Evolutionary conservation across 139 green algal genomes (phyloP).

Genomic region (Picochlorum sp.): DNA sequence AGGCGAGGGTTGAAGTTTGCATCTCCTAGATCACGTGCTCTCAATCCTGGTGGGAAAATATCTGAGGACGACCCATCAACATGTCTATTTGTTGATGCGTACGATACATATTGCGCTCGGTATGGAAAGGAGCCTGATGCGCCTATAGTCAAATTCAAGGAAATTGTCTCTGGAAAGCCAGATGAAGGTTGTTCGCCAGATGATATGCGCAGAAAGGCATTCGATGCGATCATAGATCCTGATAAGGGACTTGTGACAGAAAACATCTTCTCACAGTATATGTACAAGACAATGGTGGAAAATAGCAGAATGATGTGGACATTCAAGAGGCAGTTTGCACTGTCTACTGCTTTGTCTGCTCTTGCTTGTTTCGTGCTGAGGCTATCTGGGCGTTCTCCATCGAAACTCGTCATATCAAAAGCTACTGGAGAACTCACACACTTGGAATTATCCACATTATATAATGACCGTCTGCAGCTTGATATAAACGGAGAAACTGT

Average conservation of each 20-base stretch:
- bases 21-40: conserved; percentile 41
- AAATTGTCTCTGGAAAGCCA: conserved; percentile 31
- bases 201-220: conserved; percentile 41
- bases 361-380: conserved; percentile 77
- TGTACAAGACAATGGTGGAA: conserved; percentile 93
- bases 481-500: conserved; percentile 71
- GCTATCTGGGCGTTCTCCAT: conserved; percentile 73
- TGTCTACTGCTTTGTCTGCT: conserved; percentile 49
- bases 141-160: conserved; percentile 87
- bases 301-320: conserved; percentile 78
- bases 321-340: conserved; percentile 91
- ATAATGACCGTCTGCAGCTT: conserved; percentile 53
- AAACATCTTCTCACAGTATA: conserved; percentile 91
- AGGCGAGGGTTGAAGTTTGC: conserved; percentile 61
- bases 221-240: conserved; percentile 35
- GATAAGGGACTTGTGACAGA: conserved; percentile 65
- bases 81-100: conserved; percentile 78
- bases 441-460: conserved; percentile 67
- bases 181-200: conserved; percentile 2
- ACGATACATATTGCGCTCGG: conserved; percentile 85
- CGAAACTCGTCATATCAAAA: conserved; percentile 84
- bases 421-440: conserved; percentile 75
- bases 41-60: conserved; percentile 52
- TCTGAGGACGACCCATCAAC: conserved; percentile 86
- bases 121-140: conserved; percentile 85